Evolutionary conservation across 768 basidiomycete species (phyloP), one percentile per base, ranked within the genome.

Genomic region (Lactarius vividus): DNA sequence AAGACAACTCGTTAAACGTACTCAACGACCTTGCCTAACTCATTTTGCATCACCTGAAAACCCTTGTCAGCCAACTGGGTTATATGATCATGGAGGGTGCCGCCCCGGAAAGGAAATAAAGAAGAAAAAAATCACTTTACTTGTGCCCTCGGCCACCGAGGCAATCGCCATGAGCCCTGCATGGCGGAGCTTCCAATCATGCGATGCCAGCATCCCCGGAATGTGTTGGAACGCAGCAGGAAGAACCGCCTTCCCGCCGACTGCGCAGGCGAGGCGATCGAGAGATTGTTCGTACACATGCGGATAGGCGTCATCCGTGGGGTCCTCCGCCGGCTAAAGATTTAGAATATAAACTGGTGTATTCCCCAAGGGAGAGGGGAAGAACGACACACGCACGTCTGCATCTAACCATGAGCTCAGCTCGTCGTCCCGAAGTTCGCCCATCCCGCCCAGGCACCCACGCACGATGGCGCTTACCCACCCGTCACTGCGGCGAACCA

Each of bases 101-200:
- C 40, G n/a, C 20, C 49, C 23, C 49, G n/a, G 35, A 37, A 37
- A 13, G 35, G 35, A 37, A 37, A 37, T 11, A 11, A 35, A 8
- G 35, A 11, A n/a, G n/a, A 13, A 37, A 35, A 46, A 18, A 69
- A 74, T 28, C 54, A 88, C 86, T 79, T 87, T 88, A 42, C 83
- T 85, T 0, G 91, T 92, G 2, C 94, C 94, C 75, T 95, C 94
- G 0, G 86, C 92, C 59, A 95, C 88, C 0, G 88, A 84, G 0
- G 91, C 91, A 63, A 96, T 89, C 0, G 92, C 91, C 85, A 94
- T 91, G 29, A 96, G 77, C 13, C 90, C 94, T 0, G 92, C 92
- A 71, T 96, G 92, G 33, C 93, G 81, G 31, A 86, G 82, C 60
- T 91, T 82, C 94, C 94, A 96, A 75, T 94, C 91, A 66, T 87